Conservation (phyloP, 2,329 filamentous ascomycete genomes). For the Daldinia sp. region DNA sequence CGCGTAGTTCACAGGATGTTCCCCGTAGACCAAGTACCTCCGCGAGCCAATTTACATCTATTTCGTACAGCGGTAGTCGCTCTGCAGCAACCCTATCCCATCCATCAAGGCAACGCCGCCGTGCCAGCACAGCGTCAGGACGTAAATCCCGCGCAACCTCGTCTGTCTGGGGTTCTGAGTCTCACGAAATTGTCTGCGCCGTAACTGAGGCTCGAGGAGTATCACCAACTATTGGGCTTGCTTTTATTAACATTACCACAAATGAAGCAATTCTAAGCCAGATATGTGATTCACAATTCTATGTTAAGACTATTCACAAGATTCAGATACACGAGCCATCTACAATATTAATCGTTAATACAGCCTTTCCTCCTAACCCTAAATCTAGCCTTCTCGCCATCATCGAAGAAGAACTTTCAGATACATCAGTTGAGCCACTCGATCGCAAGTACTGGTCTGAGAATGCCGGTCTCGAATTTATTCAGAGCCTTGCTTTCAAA, state of each 20-base stretch:
- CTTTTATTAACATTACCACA: constrained; percentile 87
- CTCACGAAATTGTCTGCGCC: constrained; percentile 86
- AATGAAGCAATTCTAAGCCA: constrained; percentile 88
- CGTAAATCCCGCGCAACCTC: constrained; percentile 59
- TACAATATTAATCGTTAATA: constrained; percentile 81
- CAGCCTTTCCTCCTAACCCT: constrained; percentile 71
- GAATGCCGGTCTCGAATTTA: constrained; percentile 78
- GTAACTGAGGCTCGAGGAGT: constrained; percentile 89
- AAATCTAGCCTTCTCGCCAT: constrained; percentile 81
- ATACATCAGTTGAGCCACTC: constrained; percentile 71
- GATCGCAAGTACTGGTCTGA: constrained; percentile 90
- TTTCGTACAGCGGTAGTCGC: constrained; percentile 41
- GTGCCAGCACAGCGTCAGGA: constrained; percentile 57
- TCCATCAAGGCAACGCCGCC: constrained; percentile 44
- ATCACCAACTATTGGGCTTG: constrained; percentile 84
- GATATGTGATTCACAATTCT: constrained; percentile 93
- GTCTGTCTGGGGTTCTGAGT: constrained; percentile 61
- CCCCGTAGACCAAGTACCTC: constrained; percentile 42
- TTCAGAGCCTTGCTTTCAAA: constrained; percentile 81
- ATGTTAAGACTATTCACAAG: constrained; percentile 88
- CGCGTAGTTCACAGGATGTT: constrained; percentile 12
- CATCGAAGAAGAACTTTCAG: constrained; percentile 77
- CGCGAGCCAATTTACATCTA: constrained; percentile 48
- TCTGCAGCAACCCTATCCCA: constrained; percentile 49
- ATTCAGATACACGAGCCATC: constrained; percentile 83